phyloP scores from a whole-genome alignment of 1,139 yeast species.

The Pichiaceae sp. region DNA sequence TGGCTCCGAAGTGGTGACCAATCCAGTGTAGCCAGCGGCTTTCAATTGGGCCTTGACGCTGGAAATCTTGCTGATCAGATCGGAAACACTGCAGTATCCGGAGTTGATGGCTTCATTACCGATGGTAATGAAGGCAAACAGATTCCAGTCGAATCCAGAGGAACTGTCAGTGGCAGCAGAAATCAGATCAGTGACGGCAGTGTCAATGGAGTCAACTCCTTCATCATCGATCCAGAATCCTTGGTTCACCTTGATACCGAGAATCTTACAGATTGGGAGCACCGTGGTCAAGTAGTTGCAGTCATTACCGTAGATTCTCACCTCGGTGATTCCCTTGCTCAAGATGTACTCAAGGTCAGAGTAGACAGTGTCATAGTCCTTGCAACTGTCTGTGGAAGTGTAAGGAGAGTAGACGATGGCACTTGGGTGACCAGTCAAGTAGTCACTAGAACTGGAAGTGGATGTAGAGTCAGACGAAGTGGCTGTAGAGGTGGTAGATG shows the following conservation, averaged over 20 bases:
- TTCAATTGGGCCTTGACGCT: conserved; percentile 50
- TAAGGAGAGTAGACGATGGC: conserved; percentile 65
- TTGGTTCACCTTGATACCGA: conserved; percentile 72
- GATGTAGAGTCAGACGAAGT: conserved; percentile 6
- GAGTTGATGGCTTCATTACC: conserved; percentile 82
- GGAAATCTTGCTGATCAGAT: conserved; percentile 53
- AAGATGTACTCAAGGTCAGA: conserved; percentile 53
- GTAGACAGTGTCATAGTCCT: conserved; percentile 41
- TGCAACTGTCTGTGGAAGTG: conserved; percentile 59
- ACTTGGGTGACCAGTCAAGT: conserved; percentile 18
- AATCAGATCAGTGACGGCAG: conserved; percentile 45
- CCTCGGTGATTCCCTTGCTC: conserved; percentile 50
- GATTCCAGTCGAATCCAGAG: conserved; percentile 51
- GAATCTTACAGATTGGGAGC: conserved; percentile 46
- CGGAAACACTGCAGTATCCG: conserved; percentile 48
- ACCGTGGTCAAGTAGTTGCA: conserved; percentile 64
- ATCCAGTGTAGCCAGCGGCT: conserved; percentile 70
- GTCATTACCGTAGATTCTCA: conserved; percentile 82
- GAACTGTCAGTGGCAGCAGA: conserved; percentile 35
- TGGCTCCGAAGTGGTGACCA: conserved; percentile 79
- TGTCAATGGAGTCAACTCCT: conserved; percentile 67
- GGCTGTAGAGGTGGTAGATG: conserved; percentile 6
- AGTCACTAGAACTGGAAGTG: conserved; percentile 9
- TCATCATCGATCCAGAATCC: conserved; percentile 69
- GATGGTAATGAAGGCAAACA: conserved; percentile 65